phyloP scores from a whole-genome alignment of 768 basidiomycete species.

The Mycena belliarum region DNA sequence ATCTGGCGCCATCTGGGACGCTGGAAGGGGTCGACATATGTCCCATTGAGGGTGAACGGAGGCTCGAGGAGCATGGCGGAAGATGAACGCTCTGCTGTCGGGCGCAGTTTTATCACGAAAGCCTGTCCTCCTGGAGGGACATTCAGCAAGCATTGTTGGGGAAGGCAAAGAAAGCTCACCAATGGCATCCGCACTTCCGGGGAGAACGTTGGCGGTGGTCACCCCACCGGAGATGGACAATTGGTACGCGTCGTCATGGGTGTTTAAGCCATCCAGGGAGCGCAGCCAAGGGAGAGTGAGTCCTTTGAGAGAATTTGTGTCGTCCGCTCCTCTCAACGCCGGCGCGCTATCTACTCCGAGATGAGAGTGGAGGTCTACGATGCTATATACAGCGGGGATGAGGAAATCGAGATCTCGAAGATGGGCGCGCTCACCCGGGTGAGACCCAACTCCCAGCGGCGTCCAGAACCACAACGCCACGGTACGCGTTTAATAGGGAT shows the following conservation, averaged over 20 bases:
- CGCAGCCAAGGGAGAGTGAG: slow-evolving; percentile 64
- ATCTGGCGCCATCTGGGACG: slow-evolving; percentile 68
- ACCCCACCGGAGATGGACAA: slow-evolving; percentile 70
- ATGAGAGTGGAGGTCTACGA: slow-evolving; percentile 63
- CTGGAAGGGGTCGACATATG: slow-evolving; percentile 27
- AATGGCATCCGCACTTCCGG: slow-evolving; percentile 56
- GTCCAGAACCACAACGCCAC: slow-evolving; percentile 45
- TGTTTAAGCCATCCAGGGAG: slow-evolving; percentile 75
- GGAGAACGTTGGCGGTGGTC: slow-evolving; percentile 72
- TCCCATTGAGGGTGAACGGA: slow-evolving; percentile 54
- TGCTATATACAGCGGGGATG: slow-evolving; percentile 21
- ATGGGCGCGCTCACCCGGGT: slow-evolving; percentile 33
- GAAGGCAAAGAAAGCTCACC: neutral
- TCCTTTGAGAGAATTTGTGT: slow-evolving; percentile 57
- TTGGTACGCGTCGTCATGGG: slow-evolving; percentile 64
- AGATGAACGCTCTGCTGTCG: slow-evolving; percentile 66
- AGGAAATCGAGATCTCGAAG: slow-evolving; percentile 30
- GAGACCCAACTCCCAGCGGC: slow-evolving; percentile 69
- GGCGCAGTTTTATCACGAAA: slow-evolving; percentile 73
- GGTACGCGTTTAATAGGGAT: slow-evolving; percentile 1
- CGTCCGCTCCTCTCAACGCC: slow-evolving; percentile 40
- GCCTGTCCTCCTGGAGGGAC: slow-evolving; percentile 56
- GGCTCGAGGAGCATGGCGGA: slow-evolving; percentile 76
- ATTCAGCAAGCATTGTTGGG: neutral
- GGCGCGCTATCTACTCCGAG: slow-evolving; percentile 46